Evolutionary conservation across 2,329 filamentous ascomycete genomes (phyloP).

Genomic region (Clarireedia monteithiana): DNA sequence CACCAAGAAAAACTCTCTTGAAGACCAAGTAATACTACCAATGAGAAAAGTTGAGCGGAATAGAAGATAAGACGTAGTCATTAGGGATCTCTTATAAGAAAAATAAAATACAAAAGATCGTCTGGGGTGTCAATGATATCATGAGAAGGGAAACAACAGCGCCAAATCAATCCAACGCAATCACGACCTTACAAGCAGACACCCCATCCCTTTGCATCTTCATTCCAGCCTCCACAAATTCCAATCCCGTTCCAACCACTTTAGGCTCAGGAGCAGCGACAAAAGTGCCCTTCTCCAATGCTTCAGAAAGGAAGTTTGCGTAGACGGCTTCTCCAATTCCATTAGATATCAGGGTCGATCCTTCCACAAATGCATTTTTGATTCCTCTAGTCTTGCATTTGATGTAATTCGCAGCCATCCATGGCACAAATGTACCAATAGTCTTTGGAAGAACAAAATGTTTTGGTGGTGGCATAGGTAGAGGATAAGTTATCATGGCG

Average conservation of each 20-base stretch:
- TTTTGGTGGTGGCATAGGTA: not conserved
- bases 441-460: not conserved
- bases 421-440: not conserved
- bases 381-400: constrained; percentile 1
- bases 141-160: too few species aligned
- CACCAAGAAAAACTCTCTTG: too few species aligned
- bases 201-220: constrained; percentile 21
- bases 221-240: constrained; percentile 33
- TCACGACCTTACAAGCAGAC: constrained; percentile 14
- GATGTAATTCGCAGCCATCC: not conserved
- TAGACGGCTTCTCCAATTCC: constrained; percentile 26
- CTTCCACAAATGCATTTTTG: not conserved
- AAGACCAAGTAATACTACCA: too few species aligned
- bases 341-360: constrained; percentile 1
- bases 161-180: not conserved
- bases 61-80: too few species aligned
- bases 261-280: constrained; percentile 32
- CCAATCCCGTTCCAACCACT: constrained; percentile 35
- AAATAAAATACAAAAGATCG: too few species aligned
- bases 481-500: not conserved
- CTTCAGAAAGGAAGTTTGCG: constrained; percentile 31
- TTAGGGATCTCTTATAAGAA: too few species aligned
- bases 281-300: constrained; percentile 30
- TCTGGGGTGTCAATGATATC: too few species aligned
- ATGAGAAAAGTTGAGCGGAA: too few species aligned